Conservation (phyloP, 495 filamentous ascomycete genomes). For the Staphylotrichum longicolle region DNA sequence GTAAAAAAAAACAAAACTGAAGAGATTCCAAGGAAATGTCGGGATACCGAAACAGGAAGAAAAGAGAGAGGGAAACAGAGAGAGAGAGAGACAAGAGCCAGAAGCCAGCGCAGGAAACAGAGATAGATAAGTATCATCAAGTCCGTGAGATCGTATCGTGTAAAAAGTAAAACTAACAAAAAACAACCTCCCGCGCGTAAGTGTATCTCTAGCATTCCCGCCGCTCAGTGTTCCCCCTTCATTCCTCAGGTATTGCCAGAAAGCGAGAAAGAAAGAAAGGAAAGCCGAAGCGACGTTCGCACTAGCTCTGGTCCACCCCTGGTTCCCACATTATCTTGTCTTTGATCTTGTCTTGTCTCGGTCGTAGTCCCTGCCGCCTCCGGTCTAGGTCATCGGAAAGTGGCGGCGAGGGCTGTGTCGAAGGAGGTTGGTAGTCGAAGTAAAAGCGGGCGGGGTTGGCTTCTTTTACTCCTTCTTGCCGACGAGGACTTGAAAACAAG, state of each 20-base stretch:
- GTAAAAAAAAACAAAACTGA: neutral
- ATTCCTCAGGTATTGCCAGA: neutral
- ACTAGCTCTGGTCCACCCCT: constrained; percentile 2
- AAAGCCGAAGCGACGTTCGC: constrained; percentile 3
- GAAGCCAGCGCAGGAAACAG: constrained; percentile 7
- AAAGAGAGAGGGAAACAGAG: neutral
- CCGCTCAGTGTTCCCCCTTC: neutral
- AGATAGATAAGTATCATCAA: constrained; percentile 9
- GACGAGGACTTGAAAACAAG: constrained; percentile 26
- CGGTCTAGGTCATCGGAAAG: neutral
- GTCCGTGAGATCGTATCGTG: constrained; percentile 6
- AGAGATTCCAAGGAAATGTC: neutral
- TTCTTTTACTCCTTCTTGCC: constrained; percentile 28
- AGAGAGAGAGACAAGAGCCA: neutral
- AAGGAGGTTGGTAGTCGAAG: neutral
- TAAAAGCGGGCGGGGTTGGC: neutral
- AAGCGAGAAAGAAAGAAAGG: neutral
- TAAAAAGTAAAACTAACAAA: neutral
- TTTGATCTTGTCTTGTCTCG: neutral
- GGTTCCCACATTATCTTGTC: constrained; percentile 8
- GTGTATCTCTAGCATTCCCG: constrained; percentile 3
- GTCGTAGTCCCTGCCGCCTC: neutral
- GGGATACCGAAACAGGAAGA: neutral
- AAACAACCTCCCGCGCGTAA: constrained; percentile 7
- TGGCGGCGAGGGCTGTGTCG: neutral